Conservation (phyloP, 2,329 filamentous ascomycete genomes). For the Zalaria sp. region DNA sequence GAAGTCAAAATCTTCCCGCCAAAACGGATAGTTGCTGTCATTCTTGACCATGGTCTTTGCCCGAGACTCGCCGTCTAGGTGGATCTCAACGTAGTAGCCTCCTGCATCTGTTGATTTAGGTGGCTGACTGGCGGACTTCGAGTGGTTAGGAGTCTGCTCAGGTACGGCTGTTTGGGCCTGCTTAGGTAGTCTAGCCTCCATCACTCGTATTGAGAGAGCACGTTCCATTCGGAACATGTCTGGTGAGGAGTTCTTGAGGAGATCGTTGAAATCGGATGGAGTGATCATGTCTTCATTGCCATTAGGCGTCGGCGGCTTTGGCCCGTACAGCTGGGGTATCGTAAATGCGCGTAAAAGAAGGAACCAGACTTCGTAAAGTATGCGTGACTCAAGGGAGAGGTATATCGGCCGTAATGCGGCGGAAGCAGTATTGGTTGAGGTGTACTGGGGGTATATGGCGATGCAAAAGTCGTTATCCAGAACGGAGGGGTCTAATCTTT, state of each 20-base stretch:
- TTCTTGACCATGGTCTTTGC: slow-evolving; percentile 60
- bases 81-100: slow-evolving; percentile 66
- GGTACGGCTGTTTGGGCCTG: neutral
- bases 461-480: slow-evolving; percentile 89
- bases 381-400: slow-evolving; percentile 69
- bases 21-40: slow-evolving; percentile 62
- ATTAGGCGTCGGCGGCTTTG: slow-evolving; percentile 35
- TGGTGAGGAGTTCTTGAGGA: slow-evolving; percentile 23
- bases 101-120: slow-evolving; percentile 22
- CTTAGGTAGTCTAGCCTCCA: slow-evolving; percentile 36
- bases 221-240: slow-evolving; percentile 57
- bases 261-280: slow-evolving; percentile 7
- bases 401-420: slow-evolving; percentile 80
- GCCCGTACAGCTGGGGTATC: slow-evolving; percentile 76
- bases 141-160: slow-evolving; percentile 4
- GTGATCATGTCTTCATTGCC: slow-evolving; percentile 20
- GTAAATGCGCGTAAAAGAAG: slow-evolving; percentile 83
- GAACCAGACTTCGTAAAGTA: slow-evolving; percentile 96
- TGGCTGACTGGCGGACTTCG: slow-evolving; percentile 3
- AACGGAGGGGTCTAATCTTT: slow-evolving; percentile 79
- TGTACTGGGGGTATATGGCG: slow-evolving; percentile 89
- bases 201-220: slow-evolving; percentile 42
- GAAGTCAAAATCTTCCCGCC: slow-evolving; percentile 71
- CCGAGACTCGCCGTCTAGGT: slow-evolving; percentile 65
- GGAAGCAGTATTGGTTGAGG: slow-evolving; percentile 50